Base-by-base conservation (phyloP, 164 flowering plant species). In the Tinospora cordifolia region DNA sequence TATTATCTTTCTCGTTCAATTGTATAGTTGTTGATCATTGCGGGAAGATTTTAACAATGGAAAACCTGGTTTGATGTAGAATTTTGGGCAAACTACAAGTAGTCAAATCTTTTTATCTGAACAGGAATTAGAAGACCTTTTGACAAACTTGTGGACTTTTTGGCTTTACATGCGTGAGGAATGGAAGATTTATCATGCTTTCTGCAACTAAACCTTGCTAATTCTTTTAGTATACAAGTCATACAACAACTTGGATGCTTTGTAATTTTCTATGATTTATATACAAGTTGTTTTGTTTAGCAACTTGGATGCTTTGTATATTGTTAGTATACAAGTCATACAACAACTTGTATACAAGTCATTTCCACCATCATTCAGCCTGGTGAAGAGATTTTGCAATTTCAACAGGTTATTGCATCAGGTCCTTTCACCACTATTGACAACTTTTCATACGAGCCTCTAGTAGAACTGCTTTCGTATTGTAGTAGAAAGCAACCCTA, bases 371-470 rank as follows among this genome's bases (percentile, higher is more conserved):
- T n/a, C n/a, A n/a, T n/a, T n/a, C n/a, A n/a, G n/a, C n/a, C n/a
- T n/a, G n/a, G n/a, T n/a, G n/a, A n/a, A n/a, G n/a, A n/a, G n/a
- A n/a, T n/a, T n/a, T n/a, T 66, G 69, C 62, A 70, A 49, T 75
- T 69, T 68, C 10, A 47, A 75, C 92, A 95, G 99, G 80, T 92
- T 68, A 84, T 93, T 82, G 99, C 97, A 68, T 87, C 96, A 26
- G 98, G 98, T 63, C 99, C 98, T 58, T 92, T 83, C 75, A 87
- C 96, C 59, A 95, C 99, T 69, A 83, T 80, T 66, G 99, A 95
- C 76, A 95, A 95, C 79, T 79, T 95, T 65, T 75, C 86, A 57
- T 95, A 91, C 82, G 97, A 95, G 80, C 99, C 99, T 76, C 77
- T 95, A 58, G 67, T 72, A 25, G 99, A 92, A 74, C 77, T 95